Percentiles rank a stretch among this genome's conserved stretches.
phyloP scores from a whole-genome alignment of 2,329 filamentous ascomycete genomes.

The Dendryphion nanum region DNA sequence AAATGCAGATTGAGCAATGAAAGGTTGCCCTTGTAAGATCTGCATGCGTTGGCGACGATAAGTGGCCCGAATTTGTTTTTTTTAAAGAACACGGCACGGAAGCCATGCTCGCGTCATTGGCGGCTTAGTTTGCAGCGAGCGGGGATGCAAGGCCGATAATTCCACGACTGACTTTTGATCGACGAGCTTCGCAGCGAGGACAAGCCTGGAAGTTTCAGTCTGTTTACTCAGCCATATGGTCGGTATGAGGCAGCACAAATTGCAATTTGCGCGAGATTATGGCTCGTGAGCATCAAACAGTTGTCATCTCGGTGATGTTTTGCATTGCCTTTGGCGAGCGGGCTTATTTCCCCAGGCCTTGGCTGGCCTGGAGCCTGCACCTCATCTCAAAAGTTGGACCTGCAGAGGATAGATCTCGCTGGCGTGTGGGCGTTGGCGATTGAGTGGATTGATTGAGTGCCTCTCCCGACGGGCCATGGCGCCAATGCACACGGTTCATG shows the following conservation, averaged over 20 bases:
- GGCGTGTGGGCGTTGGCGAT: not conserved
- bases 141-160: not conserved
- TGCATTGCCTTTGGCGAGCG: not conserved
- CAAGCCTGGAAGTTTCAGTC: too few relatives aligned
- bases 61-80: too few relatives aligned
- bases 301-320: constrained; percentile 1
- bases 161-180: not conserved
- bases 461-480: not conserved
- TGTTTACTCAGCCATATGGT: too few relatives aligned
- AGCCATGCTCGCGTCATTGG: too few relatives aligned
- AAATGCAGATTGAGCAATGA: too few relatives aligned
- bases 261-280: not conserved
- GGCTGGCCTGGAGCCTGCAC: constrained; percentile 2
- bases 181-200: not conserved
- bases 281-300: constrained; percentile 2
- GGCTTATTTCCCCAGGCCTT: constrained; percentile 12
- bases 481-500: not conserved
- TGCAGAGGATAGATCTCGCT: not conserved
- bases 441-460: not conserved
- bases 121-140: too few relatives aligned
- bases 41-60: too few relatives aligned
- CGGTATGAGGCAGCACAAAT: too few relatives aligned
- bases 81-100: too few relatives aligned
- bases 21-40: too few relatives aligned
- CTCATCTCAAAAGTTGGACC: not conserved